These are phyloP conservation scores for Escallonia rubra DNA, from an alignment of 129 eudicot species.

Conservation along the genomic window DNA sequence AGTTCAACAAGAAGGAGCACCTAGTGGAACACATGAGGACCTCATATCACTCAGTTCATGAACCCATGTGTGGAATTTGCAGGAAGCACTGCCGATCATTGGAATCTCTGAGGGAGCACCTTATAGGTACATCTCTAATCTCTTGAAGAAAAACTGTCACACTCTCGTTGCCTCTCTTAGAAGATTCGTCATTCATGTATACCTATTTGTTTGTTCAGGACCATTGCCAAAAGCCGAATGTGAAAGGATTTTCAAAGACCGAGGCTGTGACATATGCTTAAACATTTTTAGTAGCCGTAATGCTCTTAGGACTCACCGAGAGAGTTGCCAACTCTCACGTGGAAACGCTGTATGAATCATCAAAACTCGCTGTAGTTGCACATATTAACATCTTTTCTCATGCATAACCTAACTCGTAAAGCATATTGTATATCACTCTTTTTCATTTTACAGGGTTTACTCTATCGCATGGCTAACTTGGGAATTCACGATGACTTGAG, in stretches of 20 bases:
- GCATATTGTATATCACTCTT: not conserved
- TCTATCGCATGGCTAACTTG: conserved; percentile 72
- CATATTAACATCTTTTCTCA: not conserved
- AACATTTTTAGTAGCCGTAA: conserved; percentile 58
- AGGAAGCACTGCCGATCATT: conserved; percentile 77
- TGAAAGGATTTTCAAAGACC: conserved; percentile 73
- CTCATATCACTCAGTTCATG: conserved; percentile 90
- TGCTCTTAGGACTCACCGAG: conserved; percentile 75
- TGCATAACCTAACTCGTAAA: not conserved
- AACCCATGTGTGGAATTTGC: conserved; percentile 89
- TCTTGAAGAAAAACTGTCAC: not conserved
- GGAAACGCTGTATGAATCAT: conserved; percentile 51
- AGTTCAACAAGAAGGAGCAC: conserved; percentile 92
- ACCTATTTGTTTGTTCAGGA: conserved; percentile 30
- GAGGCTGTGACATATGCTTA: conserved; percentile 81
- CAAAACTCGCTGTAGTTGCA: not conserved
- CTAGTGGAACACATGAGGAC: conserved; percentile 94
- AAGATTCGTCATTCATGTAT: too few relatives aligned
- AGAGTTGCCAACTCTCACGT: conserved; percentile 65
- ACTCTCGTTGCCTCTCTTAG: too few relatives aligned
- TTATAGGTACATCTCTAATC: conserved; percentile 58
- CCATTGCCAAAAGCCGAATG: conserved; percentile 97
- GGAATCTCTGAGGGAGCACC: conserved; percentile 96
- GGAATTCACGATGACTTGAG: conserved; percentile 70
- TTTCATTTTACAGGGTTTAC: conserved; percentile 37